Evolutionary conservation across 768 basidiomycete genomes (phyloP).

Genomic region (Gelatoporia subvermispora): DNA sequence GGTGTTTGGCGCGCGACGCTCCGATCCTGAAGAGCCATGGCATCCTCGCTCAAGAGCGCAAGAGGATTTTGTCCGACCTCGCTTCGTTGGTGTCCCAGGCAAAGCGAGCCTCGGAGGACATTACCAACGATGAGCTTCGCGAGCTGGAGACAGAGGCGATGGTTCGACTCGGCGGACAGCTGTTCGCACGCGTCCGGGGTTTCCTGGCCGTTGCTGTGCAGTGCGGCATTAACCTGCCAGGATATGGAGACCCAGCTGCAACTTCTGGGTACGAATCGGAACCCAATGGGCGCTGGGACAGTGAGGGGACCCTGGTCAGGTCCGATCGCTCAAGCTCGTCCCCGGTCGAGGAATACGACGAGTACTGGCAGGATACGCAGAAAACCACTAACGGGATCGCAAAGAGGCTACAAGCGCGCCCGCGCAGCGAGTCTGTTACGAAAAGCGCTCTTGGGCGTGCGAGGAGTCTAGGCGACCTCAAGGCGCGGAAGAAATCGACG

Average conservation of each 20-base stretch:
- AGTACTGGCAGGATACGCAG: conserved; percentile 7
- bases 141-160: conserved; percentile 65
- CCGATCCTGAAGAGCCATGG: conserved; percentile 63
- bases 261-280: conserved; percentile 26
- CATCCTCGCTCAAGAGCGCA: conserved; percentile 69
- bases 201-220: conserved; percentile 77
- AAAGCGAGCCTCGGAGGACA: conserved; percentile 53
- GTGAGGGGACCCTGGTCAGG: conserved; percentile 27
- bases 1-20: conserved; percentile 81
- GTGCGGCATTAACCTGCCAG: conserved; percentile 65
- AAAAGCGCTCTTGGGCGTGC: conserved; percentile 28
- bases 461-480: conserved; percentile 52
- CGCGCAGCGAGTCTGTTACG: no score
- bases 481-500: conserved; percentile 26
- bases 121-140: conserved; percentile 42
- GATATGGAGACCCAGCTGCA: conserved; percentile 3
- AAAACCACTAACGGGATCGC: conserved; percentile 14
- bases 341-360: conserved; percentile 5
- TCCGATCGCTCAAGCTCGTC: conserved; percentile 7
- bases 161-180: conserved; percentile 75
- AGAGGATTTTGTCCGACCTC: conserved; percentile 75
- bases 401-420: conserved; percentile 6
- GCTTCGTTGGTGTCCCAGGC: conserved; percentile 80
- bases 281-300: conserved; percentile 28
- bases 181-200: conserved; percentile 73